phyloP scores from a whole-genome alignment of 202 grass and related monocot species.

The Hordeum pubiflorum region DNA sequence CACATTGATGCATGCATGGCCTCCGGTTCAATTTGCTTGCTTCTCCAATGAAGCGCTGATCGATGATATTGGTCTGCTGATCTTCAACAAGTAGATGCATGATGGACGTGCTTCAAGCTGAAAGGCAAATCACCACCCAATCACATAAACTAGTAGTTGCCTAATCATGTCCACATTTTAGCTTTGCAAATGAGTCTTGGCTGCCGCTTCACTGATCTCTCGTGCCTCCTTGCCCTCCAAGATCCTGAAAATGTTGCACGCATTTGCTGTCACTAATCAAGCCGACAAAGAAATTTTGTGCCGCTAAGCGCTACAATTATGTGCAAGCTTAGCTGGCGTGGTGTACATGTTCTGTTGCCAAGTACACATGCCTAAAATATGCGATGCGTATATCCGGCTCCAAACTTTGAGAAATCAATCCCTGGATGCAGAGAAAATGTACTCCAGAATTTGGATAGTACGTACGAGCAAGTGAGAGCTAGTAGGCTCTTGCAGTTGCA shows the following conservation, averaged over 20 bases:
- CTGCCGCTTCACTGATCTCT: constrained; percentile 18
- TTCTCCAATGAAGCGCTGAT: not conserved
- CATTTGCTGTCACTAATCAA: not conserved
- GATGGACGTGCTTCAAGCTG: constrained; percentile 5
- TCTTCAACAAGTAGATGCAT: not conserved
- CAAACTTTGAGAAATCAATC: constrained; percentile 31
- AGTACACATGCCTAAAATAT: constrained; percentile 1
- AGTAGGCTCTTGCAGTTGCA: not conserved
- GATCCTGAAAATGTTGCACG: constrained; percentile 24
- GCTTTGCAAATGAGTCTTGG: not conserved
- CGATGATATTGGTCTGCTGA: too few species aligned
- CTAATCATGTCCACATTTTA: not conserved
- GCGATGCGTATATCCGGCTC: not conserved
- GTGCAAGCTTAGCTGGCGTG: not conserved
- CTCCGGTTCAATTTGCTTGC: not conserved
- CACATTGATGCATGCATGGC: not conserved
- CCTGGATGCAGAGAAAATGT: constrained; percentile 12
- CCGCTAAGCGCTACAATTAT: not conserved
- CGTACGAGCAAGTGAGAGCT: not conserved
- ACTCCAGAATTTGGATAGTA: not conserved
- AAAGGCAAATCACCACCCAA: constrained; percentile 1
- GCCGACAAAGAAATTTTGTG: too few species aligned
- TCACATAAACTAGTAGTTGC: not conserved
- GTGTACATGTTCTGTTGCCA: not conserved
- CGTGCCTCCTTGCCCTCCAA: constrained; percentile 30